Base-by-base conservation (phyloP, 2,329 filamentous ascomycete genomes). In the Leptographium wingfieldii region DNA sequence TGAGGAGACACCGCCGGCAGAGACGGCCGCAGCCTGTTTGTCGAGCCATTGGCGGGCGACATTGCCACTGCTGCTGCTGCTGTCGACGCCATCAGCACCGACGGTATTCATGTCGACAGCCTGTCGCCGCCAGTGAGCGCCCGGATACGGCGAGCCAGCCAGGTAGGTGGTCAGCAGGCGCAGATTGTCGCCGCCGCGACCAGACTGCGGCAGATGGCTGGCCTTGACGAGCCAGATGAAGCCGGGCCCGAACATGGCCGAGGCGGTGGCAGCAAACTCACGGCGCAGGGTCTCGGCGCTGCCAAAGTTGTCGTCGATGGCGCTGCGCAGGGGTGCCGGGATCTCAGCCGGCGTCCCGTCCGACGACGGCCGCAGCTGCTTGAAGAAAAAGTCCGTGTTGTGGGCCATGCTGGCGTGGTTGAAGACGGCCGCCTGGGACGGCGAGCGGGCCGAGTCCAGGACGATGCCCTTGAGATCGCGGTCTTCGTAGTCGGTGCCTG, bases 331-430 rank as follows among this genome's bases (percentile, higher is more conserved):
- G 52, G 69, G 65, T 1, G 74, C 69, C 61, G 82, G 83, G 65
- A 88, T 86, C 53, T 61, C 49, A 63, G 61, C 64, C 40, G 61
- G 62, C 14, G 16, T 11, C n/a, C n/a, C 49, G 10, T 40, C 49
- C 22, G 46, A 40, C 31, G 4, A 33, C 38, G 43, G 60, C 22
- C 71, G 69, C 57, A 85, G 72, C 63, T 78, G 74, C 66, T 81
- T 72, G 80, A 92, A 92, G 82, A 90, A 92, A 78, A 90, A 87
- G 70, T 84, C 77, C 72, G 84, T 96, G 82, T 97, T 97, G 80
- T 89, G 87, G 60, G 90, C 89, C 88, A 95, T 95, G 67, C 90
- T 95, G 72, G 94, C 94, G 72, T 95, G 84, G 81, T 97, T 99
- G 84, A 99, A 99, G 71, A 87, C 77, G 67, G 86, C 80, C 51